Evolutionary conservation across 805 yeast genomes (phyloP).

Genomic region (Yamadazyma paraphyllophila): DNA sequence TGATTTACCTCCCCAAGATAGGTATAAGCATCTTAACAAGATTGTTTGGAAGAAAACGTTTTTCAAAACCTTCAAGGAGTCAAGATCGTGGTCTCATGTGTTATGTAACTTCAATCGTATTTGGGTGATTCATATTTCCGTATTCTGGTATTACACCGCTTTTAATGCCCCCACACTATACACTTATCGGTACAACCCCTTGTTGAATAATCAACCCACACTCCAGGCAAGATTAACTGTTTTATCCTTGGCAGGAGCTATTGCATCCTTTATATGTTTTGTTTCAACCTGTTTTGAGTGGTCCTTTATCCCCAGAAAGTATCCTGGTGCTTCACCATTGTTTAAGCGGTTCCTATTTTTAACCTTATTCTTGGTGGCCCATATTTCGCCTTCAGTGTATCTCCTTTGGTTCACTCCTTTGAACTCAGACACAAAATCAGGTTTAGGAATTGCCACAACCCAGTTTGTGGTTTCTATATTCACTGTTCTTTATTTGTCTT

Average conservation of each 20-base stretch:
- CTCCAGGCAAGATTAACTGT: constrained; percentile 53
- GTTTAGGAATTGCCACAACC: constrained; percentile 46
- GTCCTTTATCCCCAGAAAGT: constrained; percentile 64
- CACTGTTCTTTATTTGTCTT: constrained; percentile 55
- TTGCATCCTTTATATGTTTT: constrained; percentile 57
- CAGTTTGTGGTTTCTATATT: constrained; percentile 58
- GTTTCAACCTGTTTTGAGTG: constrained; percentile 57
- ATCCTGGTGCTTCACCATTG: constrained; percentile 70
- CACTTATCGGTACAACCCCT: constrained; percentile 51
- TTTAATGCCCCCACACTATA: constrained; percentile 68
- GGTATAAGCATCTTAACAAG: constrained; percentile 53
- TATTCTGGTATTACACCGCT: constrained; percentile 76
- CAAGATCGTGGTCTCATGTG: constrained; percentile 74
- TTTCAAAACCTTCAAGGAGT: constrained; percentile 71
- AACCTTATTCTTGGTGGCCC: constrained; percentile 40
- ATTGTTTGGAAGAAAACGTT: constrained; percentile 69
- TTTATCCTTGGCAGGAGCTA: constrained; percentile 65
- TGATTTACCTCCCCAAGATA: constrained; percentile 50
- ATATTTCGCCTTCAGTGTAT: constrained; percentile 52
- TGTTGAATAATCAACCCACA: constrained; percentile 59
- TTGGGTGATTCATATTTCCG: constrained; percentile 72
- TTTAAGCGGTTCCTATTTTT: constrained; percentile 46
- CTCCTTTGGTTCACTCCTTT: constrained; percentile 42
- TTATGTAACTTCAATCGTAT: constrained; percentile 72
- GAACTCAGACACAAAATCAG: constrained; percentile 28